Base-by-base conservation (phyloP, 169 alveolate species). In the Plasmodium billcollinsi region DNA sequence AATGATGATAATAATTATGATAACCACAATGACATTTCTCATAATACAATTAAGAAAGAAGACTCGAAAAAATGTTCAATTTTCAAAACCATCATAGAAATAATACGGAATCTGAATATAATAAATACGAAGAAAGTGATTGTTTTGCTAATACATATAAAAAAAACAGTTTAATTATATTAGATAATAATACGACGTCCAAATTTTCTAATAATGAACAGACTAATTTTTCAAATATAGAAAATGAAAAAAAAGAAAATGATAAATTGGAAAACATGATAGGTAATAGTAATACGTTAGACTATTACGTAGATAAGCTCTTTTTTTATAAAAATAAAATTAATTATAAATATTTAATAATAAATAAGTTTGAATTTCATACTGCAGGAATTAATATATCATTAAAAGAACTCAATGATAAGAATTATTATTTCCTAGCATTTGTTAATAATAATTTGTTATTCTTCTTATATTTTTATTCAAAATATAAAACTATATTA, bases 401-500 rank as follows among this genome's bases (percentile, higher is more conserved):
- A 6, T 18, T 83, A 18, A 83, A 58, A 69, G 91, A 83, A 83
- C 45, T 83, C n/a, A 24, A 54, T 39, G 91, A 83, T 62, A 83
- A 56, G 24, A 69, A 69, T 83, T 83, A 69, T 18, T 83, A 83
- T 49, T 83, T 83, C 39, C 20, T 83, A 54, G 73, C 74, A 50
- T 83, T 83, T 63, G 26, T 83, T 69, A 83, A 49, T 83, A 69
- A 26, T 33, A 69, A 83, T 26, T 83, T 83, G 65, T 20, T 83
- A 11, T 83, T 83, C 49, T 83, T 83, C 65, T 58, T 83, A 58
- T 83, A 83, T 69, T 83, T 83, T 43, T 83, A 83, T 49, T 54
- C 91, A 47, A 83, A 69, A 49, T 83, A 83, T 69, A 83, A 56
- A 15, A 83, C 72, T 8, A 43, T 56, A 11, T 45, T 83, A 62